These are phyloP conservation scores for Macadamia tetraphylla DNA, from an alignment of 164 flowering plant genomes.

Conservation along the genomic window DNA sequence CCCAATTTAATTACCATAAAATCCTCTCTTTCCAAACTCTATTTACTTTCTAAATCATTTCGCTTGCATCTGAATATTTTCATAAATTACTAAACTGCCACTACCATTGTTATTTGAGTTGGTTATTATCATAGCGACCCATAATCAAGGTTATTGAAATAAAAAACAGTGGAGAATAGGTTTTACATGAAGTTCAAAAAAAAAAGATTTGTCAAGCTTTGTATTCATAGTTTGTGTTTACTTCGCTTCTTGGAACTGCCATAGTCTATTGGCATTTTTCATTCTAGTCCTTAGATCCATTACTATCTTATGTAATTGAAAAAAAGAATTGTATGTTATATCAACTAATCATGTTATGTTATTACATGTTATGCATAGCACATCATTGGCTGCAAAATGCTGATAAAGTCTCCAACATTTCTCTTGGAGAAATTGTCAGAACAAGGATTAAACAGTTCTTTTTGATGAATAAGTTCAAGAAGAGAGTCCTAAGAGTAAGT, in stretches of 20 bases:
- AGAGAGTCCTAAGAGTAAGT: conserved; percentile 73
- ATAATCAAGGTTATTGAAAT: too few species aligned
- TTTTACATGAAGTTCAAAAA: too few species aligned
- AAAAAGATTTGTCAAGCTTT: neutral
- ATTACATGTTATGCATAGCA: conserved; percentile 28
- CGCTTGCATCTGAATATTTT: too few species aligned
- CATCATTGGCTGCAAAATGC: conserved; percentile 63
- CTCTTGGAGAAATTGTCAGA: conserved; percentile 62
- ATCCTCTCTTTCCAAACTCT: too few species aligned
- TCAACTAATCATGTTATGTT: conserved; percentile 4
- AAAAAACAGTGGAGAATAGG: too few species aligned
- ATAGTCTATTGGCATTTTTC: neutral
- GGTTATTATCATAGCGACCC: too few species aligned
- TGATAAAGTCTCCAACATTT: conserved; percentile 33
- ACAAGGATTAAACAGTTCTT: conserved; percentile 72
- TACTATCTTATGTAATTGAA: too few species aligned
- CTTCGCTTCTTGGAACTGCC: neutral
- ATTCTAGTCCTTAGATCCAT: too few species aligned
- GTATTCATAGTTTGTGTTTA: neutral
- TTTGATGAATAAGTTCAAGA: conserved; percentile 84
- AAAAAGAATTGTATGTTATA: neutral
- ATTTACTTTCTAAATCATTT: too few species aligned
- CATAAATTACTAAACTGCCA: too few species aligned
- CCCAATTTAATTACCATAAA: too few species aligned
- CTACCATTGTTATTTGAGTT: too few species aligned